phyloP scores from a whole-genome alignment of 306 rosid species.

The Sophora flavescens region DNA sequence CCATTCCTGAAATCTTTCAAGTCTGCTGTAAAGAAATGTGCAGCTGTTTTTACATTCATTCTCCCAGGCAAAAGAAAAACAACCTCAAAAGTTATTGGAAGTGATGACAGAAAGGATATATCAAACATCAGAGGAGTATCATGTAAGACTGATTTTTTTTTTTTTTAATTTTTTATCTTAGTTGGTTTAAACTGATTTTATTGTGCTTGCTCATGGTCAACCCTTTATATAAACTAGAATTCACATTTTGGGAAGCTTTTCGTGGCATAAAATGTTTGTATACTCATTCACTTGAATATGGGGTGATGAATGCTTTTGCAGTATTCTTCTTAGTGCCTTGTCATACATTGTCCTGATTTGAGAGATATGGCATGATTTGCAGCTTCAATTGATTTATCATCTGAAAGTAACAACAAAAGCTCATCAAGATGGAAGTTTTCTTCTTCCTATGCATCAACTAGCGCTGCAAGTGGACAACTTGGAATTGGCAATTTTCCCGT shows the following conservation, averaged over 20 bases:
- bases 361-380: constrained; percentile 45
- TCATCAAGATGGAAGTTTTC: constrained; percentile 65
- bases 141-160: constrained; percentile 56
- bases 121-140: constrained; percentile 52
- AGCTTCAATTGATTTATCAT: constrained; percentile 68
- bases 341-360: constrained; percentile 30
- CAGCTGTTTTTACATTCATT: constrained; percentile 49
- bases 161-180: neutral
- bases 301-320: constrained; percentile 4
- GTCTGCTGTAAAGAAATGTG: constrained; percentile 61
- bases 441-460: constrained; percentile 61
- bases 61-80: constrained; percentile 50
- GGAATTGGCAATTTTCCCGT: constrained; percentile 61
- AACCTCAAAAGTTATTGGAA: constrained; percentile 34
- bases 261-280: constrained; percentile 5
- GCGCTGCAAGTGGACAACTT: constrained; percentile 64
- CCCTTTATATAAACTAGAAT: constrained; percentile 15
- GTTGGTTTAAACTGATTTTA: neutral
- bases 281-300: neutral
- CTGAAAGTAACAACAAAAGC: constrained; percentile 57
- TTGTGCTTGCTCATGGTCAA: constrained; percentile 33
- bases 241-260: constrained; percentile 17
- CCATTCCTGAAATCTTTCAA: constrained; percentile 48
- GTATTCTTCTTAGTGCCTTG: constrained; percentile 4
- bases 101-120: constrained; percentile 43